Conservation (phyloP, 306 rosid genomes). For the Notholithocarpus densiflorus region DNA sequence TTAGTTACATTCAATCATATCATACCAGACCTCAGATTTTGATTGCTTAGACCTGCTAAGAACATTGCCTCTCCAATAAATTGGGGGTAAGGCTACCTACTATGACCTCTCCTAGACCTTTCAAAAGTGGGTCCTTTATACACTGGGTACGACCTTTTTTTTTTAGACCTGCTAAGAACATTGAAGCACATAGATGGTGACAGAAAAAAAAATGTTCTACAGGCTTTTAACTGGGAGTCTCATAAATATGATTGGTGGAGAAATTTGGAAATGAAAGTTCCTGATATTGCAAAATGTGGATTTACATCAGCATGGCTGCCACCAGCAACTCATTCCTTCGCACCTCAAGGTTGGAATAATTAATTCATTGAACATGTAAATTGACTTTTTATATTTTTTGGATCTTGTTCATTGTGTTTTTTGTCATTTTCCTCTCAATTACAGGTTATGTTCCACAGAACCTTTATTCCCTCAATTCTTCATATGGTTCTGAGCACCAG, state of each 20-base stretch:
- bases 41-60: background rate
- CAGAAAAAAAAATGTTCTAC: constrained; percentile 11
- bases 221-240: constrained; percentile 98
- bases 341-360: constrained; percentile 64
- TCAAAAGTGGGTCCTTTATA: too few relatives aligned
- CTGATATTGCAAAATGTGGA: constrained; percentile 73
- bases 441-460: constrained; percentile 90
- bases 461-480: constrained; percentile 65
- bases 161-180: background rate
- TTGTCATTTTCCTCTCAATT: constrained; percentile 8
- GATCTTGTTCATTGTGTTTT: background rate
- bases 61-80: background rate
- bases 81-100: too few relatives aligned
- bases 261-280: constrained; percentile 62
- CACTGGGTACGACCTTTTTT: too few relatives aligned
- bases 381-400: constrained; percentile 13
- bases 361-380: background rate
- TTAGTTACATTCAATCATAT: constrained; percentile 2
- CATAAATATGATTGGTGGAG: constrained; percentile 79
- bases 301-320: constrained; percentile 93
- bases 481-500: constrained; percentile 79
- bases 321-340: constrained; percentile 73
- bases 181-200: constrained; percentile 12
- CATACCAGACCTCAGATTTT: constrained; percentile 2
- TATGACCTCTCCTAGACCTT: too few relatives aligned